Base-by-base conservation (phyloP, 1,284 basidiomycete species). In the Cryptococcus deneoformans region DNA sequence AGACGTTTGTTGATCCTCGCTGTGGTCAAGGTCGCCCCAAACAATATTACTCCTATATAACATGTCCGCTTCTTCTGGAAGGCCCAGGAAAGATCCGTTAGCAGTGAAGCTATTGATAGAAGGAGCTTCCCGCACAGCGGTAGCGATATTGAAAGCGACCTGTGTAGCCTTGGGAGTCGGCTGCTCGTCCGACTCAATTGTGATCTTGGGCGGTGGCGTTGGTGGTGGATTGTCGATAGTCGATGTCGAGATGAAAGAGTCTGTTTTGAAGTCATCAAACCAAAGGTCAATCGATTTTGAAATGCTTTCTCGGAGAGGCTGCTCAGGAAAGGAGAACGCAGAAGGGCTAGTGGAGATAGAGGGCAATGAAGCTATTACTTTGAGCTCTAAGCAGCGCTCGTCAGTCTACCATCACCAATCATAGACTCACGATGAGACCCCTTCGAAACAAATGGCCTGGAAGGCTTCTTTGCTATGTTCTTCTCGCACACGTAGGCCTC, bases 141-240 rank as follows among this genome's bases (percentile, higher is more conserved):
- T 14, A 9, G 46, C 14, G 24, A 47, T 29, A 47, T 29, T 34
- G 46, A 47, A 12, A 34, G 46, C 46, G 10, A 14, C 14, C 16
- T 42, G 40, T 42, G 40, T 12, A 42, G 40, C 40, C 16, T 42
- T 42, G 11, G 40, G 12, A 12, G 40, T 42, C 40, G 40, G 16
- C 40, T 47, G 29, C 14, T 44, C 43, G n/a, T 47, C 54, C 11
- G 61, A 46, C 8, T 53, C 46, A n/a, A 60, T 56, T 1, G 53
- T 56, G 34, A 29, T 47, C 11, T 60, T 56, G 6, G 60, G 60
- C 1, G 60, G 56, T 6, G 36, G 10, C 20, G n/a, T 36, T 16
- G 46, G 46, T 16, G 46, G 16, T 9, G 16, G 16, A 9, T 12
- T 29, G 29, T 47, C 14, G 34, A 12, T 35, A 34, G 29, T 14